These are phyloP conservation scores for Fomitopsis pinicola DNA, from an alignment of 1,284 basidiomycete genomes.

Conservation along the genomic window DNA sequence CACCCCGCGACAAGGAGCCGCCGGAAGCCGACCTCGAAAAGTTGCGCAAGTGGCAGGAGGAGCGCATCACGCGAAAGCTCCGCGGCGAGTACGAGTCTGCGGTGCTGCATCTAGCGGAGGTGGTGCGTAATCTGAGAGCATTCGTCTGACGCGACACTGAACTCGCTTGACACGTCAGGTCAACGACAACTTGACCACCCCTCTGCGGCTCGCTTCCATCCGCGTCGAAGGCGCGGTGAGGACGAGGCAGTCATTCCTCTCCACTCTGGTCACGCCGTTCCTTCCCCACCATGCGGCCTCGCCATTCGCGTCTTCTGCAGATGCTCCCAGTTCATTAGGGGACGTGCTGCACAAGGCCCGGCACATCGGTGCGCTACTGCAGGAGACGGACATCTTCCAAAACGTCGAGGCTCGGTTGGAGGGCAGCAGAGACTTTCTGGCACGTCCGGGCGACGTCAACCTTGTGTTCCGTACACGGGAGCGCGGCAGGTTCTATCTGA, in stretches of 20 bases:
- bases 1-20: slow-evolving; percentile 53
- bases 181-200: slow-evolving; percentile 56
- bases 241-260: slow-evolving; percentile 80
- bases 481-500: slow-evolving; percentile 75
- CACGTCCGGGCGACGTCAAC: slow-evolving; percentile 75
- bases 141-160: neutral
- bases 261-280: slow-evolving; percentile 71
- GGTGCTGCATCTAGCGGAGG: slow-evolving; percentile 60
- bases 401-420: slow-evolving; percentile 73
- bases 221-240: slow-evolving; percentile 74
- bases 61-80: slow-evolving; percentile 61
- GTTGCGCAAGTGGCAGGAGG: slow-evolving; percentile 64
- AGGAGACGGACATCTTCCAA: slow-evolving; percentile 73
- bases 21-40: slow-evolving; percentile 42
- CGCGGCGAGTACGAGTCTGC: slow-evolving; percentile 77
- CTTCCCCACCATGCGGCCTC: slow-evolving; percentile 22
- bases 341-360: slow-evolving; percentile 68
- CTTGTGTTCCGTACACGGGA: slow-evolving; percentile 79
- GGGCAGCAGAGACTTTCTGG: slow-evolving; percentile 51
- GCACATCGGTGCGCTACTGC: slow-evolving; percentile 58
- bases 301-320: slow-evolving; percentile 10
- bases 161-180: slow-evolving; percentile 40
- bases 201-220: slow-evolving; percentile 66
- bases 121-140: slow-evolving; percentile 45
- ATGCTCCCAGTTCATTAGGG: slow-evolving; percentile 44